Evolutionary conservation across 2,329 filamentous ascomycete species (phyloP).

Genomic region (Fusarium begoniae): DNA sequence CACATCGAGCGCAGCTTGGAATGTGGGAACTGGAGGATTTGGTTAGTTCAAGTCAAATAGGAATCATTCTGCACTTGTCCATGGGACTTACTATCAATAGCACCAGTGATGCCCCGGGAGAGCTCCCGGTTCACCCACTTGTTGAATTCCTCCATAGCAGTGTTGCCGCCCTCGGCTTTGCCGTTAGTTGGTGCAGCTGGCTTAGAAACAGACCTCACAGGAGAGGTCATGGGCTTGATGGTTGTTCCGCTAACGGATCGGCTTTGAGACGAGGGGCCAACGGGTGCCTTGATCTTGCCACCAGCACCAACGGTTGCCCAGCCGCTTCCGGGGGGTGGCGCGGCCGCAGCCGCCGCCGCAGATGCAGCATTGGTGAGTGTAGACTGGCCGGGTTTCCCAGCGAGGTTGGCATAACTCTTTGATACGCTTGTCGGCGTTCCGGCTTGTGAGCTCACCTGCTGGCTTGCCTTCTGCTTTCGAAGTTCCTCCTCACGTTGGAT

Average conservation of each 20-base stretch:
- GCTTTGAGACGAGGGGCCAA: slow-evolving; percentile 61
- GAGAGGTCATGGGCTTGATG: slow-evolving; percentile 55
- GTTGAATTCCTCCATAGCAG: slow-evolving; percentile 88
- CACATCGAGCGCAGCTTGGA: slow-evolving; percentile 78
- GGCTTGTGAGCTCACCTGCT: slow-evolving; percentile 60
- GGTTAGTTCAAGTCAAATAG: slow-evolving; percentile 45
- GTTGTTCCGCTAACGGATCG: slow-evolving; percentile 56
- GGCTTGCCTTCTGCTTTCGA: slow-evolving; percentile 75
- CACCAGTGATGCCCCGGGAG: slow-evolving; percentile 71
- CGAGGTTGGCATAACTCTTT: slow-evolving; percentile 95
- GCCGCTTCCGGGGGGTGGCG: slow-evolving; percentile 58
- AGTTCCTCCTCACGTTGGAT: slow-evolving; percentile 95
- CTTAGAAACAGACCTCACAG: slow-evolving; percentile 62
- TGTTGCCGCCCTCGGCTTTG: slow-evolving; percentile 50
- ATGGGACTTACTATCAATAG: slow-evolving; percentile 60
- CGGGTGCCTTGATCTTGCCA: slow-evolving; percentile 86
- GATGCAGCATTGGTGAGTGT: slow-evolving; percentile 53
- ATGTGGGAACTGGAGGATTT: slow-evolving; percentile 72
- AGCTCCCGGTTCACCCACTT: slow-evolving; percentile 91
- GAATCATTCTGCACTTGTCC: not conserved
- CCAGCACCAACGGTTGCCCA: slow-evolving; percentile 97
- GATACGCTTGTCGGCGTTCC: slow-evolving; percentile 62
- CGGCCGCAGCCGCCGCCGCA: slow-evolving; percentile 48
- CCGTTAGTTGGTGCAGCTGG: slow-evolving; percentile 56
- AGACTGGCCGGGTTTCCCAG: slow-evolving; percentile 71